A percentile compares a stretch with the other conserved stretches of the same genome.
phyloP scores from a whole-genome alignment of 495 filamentous ascomycete genomes.

The Hypoxylon fragiforme region DNA sequence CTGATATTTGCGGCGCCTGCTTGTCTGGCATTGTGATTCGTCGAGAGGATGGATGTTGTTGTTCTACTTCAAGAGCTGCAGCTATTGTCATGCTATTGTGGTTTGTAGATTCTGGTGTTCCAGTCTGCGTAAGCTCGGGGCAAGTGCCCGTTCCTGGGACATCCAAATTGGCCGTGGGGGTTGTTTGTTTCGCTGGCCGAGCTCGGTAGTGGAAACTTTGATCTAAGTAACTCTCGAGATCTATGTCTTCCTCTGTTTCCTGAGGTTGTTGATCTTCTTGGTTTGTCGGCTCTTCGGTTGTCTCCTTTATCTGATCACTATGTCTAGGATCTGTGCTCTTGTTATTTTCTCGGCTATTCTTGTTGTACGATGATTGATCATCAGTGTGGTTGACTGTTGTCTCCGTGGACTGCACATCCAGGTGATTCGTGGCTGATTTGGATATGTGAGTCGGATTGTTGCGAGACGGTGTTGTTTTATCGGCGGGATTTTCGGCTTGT shows the following conservation, averaged over 20 bases:
- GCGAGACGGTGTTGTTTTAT: neutral
- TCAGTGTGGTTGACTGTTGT: neutral
- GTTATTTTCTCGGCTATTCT: neutral
- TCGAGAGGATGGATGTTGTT: conserved; percentile 4
- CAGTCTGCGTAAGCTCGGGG: conserved; percentile 12
- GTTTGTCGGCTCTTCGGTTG: neutral
- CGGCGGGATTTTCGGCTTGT: neutral
- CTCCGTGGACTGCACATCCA: neutral
- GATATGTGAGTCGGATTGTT: neutral
- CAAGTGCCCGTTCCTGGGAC: neutral
- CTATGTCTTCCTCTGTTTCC: neutral
- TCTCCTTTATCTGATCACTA: neutral
- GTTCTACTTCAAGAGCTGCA: neutral
- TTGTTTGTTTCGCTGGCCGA: conserved; percentile 15
- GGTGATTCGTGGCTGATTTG: neutral
- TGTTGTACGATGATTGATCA: neutral
- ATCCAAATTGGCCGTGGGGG: conserved; percentile 1
- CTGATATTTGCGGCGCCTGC: neutral
- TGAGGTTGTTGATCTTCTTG: conserved; percentile 2
- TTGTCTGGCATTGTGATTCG: neutral
- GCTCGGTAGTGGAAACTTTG: conserved; percentile 38
- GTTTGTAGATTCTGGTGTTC: conserved; percentile 4
- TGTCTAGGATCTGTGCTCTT: neutral
- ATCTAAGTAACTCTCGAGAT: conserved; percentile 25
- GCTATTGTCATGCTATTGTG: neutral